These are phyloP conservation scores for Aspergillus latus DNA, from an alignment of 2,329 filamentous ascomycete species.

Conservation along the genomic window DNA sequence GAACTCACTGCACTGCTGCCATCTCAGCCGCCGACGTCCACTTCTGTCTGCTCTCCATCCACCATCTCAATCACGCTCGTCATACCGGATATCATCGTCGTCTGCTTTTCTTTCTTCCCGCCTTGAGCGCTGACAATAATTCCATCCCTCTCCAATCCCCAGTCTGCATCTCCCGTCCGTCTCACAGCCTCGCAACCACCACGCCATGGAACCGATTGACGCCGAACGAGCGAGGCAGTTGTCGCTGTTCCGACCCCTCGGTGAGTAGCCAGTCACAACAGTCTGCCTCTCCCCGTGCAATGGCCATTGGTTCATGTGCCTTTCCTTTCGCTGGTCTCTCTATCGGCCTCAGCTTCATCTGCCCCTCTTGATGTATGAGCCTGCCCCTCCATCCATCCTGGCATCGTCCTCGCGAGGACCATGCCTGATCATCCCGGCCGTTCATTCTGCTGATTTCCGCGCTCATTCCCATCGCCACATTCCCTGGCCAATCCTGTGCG, in stretches of 20 bases:
- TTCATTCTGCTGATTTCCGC: neutral
- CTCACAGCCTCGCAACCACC: slow-evolving; percentile 6
- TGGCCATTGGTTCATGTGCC: slow-evolving; percentile 31
- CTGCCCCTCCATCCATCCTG: neutral
- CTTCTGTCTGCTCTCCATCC: neutral
- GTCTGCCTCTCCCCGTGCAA: slow-evolving; percentile 33
- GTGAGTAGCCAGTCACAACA: slow-evolving; percentile 42
- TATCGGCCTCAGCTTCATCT: slow-evolving; percentile 1
- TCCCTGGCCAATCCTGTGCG: slow-evolving; percentile 8
- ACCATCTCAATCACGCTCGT: neutral
- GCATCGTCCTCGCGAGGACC: neutral
- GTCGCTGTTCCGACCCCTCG: slow-evolving; percentile 47
- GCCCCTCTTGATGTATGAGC: slow-evolving; percentile 1
- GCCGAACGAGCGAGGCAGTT: slow-evolving; percentile 43
- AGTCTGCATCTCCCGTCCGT: slow-evolving; percentile 8
- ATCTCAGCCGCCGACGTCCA: neutral
- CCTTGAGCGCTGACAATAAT: slow-evolving; percentile 25
- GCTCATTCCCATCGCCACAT: neutral
- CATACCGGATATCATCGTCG: neutral
- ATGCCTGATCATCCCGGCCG: slow-evolving; percentile 1
- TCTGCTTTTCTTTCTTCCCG: slow-evolving; percentile 16
- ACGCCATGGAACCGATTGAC: slow-evolving; percentile 32
- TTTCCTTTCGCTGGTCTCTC: slow-evolving; percentile 8
- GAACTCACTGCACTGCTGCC: neutral
- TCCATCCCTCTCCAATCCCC: neutral